Percentiles rank a stretch among this genome's conserved stretches.
phyloP scores from a whole-genome alignment of 2,329 filamentous ascomycete genomes.

The Colletotrichum phormii region DNA sequence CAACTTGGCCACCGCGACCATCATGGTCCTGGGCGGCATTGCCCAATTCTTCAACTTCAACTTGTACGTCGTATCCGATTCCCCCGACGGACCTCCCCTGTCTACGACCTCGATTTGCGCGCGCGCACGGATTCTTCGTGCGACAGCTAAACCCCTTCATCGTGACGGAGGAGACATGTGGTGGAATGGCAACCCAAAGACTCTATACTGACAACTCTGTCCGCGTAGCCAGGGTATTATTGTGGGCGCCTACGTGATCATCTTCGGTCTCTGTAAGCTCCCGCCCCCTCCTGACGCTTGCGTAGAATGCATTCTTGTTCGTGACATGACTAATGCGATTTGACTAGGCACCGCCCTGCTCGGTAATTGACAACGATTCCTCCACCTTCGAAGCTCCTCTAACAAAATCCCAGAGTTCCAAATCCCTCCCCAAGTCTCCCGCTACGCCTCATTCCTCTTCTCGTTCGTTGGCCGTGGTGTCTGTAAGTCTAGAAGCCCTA shows the following conservation, averaged over 20 bases:
- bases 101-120: neutral
- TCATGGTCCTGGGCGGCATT: constrained; percentile 89
- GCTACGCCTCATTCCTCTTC: constrained; percentile 98
- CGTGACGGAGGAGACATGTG: constrained; percentile 2
- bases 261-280: constrained; percentile 85
- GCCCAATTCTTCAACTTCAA: constrained; percentile 73
- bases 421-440: constrained; percentile 90
- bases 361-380: constrained; percentile 50
- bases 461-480: constrained; percentile 95
- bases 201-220: constrained; percentile 17
- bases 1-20: constrained; percentile 87
- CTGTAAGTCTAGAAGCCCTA: constrained; percentile 71
- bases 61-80: constrained; percentile 62
- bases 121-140: constrained; percentile 26
- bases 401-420: constrained; percentile 77
- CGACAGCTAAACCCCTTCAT: neutral
- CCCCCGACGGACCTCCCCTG: constrained; percentile 22
- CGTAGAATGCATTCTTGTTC: neutral
- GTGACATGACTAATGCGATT: constrained; percentile 37
- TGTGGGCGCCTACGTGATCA: constrained; percentile 86
- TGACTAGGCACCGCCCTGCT: constrained; percentile 74
- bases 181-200: neutral
- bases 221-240: constrained; percentile 75
- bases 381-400: neutral
- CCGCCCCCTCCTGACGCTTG: neutral